A percentile compares a stretch with the other conserved stretches of the same genome.
Conservation (phyloP, 345 rosid species). For the Geranium brycei region DNA sequence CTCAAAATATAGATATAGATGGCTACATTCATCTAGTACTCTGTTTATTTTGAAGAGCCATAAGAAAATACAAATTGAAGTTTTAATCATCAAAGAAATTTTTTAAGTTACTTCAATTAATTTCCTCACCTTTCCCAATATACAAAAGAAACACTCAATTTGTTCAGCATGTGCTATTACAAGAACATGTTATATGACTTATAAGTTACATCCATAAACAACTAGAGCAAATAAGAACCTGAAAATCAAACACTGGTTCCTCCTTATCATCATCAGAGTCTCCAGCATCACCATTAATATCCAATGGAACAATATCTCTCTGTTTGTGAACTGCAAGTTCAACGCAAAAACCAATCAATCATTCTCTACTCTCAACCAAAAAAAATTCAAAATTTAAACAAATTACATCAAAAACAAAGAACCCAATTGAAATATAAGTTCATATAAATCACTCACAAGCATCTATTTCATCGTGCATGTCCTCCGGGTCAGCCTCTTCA, state of each 20-base stretch:
- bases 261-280: conserved; percentile 64
- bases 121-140: background rate
- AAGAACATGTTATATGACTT: background rate
- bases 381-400: background rate
- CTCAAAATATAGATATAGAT: background rate
- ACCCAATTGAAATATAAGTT: background rate
- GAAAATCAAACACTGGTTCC: conserved; percentile 54
- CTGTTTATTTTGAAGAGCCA: background rate
- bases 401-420: background rate
- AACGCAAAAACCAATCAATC: conserved; percentile 2
- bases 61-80: too few relatives aligned
- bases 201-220: background rate
- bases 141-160: background rate
- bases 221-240: conserved; percentile 22
- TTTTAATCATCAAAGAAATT: background rate
- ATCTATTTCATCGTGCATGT: conserved; percentile 63
- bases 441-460: conserved; percentile 27
- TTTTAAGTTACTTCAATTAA: background rate
- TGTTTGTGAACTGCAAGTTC: conserved; percentile 61
- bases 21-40: background rate
- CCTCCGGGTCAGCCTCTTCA: conserved; percentile 25
- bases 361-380: background rate
- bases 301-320: conserved; percentile 65
- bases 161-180: background rate
- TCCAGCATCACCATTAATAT: conserved; percentile 39